Conservation (phyloP, 331 rosid genomes). For the Telfairia occidentalis region DNA sequence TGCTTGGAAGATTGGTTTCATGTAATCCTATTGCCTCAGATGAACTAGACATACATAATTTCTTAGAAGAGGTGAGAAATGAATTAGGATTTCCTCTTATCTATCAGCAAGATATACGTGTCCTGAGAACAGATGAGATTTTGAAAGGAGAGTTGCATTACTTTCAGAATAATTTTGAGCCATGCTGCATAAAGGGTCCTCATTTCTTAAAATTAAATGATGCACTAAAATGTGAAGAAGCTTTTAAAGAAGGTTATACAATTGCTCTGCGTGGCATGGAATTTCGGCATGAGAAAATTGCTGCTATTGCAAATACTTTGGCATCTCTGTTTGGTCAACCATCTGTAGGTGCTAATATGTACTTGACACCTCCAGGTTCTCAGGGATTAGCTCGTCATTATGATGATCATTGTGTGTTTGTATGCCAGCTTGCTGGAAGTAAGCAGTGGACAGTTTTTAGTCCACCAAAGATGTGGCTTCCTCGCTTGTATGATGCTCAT, state of each 20-base stretch:
- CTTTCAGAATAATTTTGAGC: conserved; percentile 30
- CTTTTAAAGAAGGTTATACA: conserved; percentile 61
- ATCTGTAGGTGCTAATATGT: conserved; percentile 79
- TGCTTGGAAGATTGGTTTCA: conserved; percentile 44
- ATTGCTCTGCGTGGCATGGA: conserved; percentile 80
- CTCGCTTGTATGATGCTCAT: conserved; percentile 58
- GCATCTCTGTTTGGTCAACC: conserved; percentile 77
- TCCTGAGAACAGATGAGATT: conserved; percentile 45
- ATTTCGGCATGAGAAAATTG: conserved; percentile 49
- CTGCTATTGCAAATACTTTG: conserved; percentile 55
- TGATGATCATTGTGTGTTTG: conserved; percentile 85
- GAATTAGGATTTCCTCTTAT: conserved; percentile 59
- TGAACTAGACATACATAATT: conserved; percentile 50
- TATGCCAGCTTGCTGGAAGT: conserved; percentile 71
- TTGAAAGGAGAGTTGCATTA: conserved; percentile 48
- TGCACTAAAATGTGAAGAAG: conserved; percentile 45
- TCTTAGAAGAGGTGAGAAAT: conserved; percentile 43
- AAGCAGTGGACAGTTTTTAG: conserved; percentile 61
- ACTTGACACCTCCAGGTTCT: conserved; percentile 80
- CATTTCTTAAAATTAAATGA: conserved; percentile 30
- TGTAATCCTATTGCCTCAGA: conserved; percentile 78
- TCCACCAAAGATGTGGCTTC: conserved; percentile 36
- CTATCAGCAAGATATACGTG: conserved; percentile 70
- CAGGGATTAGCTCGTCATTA: conserved; percentile 77
- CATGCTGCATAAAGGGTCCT: conserved; percentile 29